Conservation (phyloP, 495 filamentous ascomycete genomes). For the Neurospora sp. region DNA sequence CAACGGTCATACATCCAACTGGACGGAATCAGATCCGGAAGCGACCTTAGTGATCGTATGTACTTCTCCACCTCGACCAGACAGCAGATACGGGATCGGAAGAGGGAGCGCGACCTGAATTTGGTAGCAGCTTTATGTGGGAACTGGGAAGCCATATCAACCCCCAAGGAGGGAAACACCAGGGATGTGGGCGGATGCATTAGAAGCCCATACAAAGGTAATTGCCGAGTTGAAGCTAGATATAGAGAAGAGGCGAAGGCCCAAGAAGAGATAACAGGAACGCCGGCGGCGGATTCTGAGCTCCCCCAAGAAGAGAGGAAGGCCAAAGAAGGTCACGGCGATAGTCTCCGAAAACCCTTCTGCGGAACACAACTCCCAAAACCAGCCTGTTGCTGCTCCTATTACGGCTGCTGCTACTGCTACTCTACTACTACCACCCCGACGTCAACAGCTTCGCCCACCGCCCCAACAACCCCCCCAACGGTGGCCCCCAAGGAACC, state of each 20-base stretch:
- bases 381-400: neutral
- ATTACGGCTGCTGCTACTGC: neutral
- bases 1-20: neutral
- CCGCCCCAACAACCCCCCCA: neutral
- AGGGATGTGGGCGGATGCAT: neutral
- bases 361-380: neutral
- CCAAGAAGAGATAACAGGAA: neutral
- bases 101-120: neutral
- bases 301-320: neutral
- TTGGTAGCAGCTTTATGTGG: neutral
- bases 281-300: neutral
- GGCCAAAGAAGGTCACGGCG: neutral
- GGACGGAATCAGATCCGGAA: neutral
- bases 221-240: neutral
- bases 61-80: neutral
- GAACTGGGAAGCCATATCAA: neutral
- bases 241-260: neutral
- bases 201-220: neutral
- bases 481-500: neutral
- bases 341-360: neutral
- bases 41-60: neutral
- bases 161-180: neutral
- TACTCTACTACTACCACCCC: neutral
- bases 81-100: neutral
- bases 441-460: neutral